Base-by-base conservation (phyloP, 257 asterid genomes). In the Lycium ferocissimum region DNA sequence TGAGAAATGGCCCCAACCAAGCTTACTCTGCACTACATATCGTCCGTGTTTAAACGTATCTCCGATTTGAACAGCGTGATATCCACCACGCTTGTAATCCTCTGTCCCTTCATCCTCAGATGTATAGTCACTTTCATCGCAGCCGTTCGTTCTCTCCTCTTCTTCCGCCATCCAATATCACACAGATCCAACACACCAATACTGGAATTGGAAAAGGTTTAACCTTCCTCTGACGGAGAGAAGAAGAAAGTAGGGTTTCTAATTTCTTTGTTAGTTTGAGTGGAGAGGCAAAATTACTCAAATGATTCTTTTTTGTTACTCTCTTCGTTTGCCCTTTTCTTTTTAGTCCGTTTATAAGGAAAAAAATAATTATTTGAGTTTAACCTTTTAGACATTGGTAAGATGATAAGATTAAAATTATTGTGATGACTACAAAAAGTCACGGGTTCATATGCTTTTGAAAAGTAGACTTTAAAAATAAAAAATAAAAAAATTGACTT, bases 1-100 rank as follows among this genome's bases (percentile, higher is more conserved):
- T 78, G 99, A 96, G 88, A 96, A 96, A 86, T 96, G 99, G 14
- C 99, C 99, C 99, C 99, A 96, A 6, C 99, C 99, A 40, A 96
- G 98, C 91, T 96, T 96, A 88, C 92, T 90, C 92, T 96, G 99
- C 84, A 94, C 98, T 61, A 93, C 96, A 82, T 93, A 96, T 87
- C 98, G 90, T 2, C 97, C 96, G 71, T 94, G 96, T 81, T 95
- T 96, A 85, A 94, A 96, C 5, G 94, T 80, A 79, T 96, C 99
- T 12, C 98, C 99, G 87, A 96, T 87, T 80, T 94, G 90, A 43
- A 96, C 98, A 71, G 99, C 93, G 84, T 96, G 99, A 89, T 96
- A 96, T 15, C 99, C 99, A 7, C 99, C 99, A 80, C 96, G 93
- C 67, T 95, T 85, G 90, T 96, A 96, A 85, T 96, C 99, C 88